phyloP scores from a whole-genome alignment of 768 basidiomycete species.

The Hygrophorus russula region DNA sequence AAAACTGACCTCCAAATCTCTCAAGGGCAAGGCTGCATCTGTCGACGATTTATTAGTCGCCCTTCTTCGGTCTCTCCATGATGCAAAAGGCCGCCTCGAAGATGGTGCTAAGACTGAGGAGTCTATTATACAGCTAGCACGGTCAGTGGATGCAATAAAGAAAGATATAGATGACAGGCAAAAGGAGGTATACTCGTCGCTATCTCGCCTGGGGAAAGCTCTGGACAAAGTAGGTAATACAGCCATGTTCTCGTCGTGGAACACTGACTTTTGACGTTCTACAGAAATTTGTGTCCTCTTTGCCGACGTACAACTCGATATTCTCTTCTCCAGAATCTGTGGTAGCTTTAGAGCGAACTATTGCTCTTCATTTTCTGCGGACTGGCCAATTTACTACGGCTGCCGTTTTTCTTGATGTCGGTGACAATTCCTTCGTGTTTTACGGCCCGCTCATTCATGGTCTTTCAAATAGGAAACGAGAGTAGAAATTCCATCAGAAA shows the following conservation, averaged over 20 bases:
- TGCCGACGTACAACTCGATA: conserved; percentile 58
- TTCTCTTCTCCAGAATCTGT: conserved; percentile 53
- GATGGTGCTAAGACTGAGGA: conserved; percentile 37
- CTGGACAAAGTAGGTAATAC: conserved; percentile 73
- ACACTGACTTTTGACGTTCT: not conserved
- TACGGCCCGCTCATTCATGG: conserved; percentile 2
- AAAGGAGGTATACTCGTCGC: conserved; percentile 76
- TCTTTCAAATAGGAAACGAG: conserved; percentile 46
- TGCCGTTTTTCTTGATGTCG: conserved; percentile 61
- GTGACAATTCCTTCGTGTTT: conserved; percentile 11
- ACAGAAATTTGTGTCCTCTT: conserved; percentile 46
- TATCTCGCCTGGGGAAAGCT: conserved; percentile 73
- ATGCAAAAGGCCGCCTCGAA: conserved; percentile 42
- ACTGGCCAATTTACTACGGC: conserved; percentile 76
- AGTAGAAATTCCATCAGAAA: conserved; percentile 39
- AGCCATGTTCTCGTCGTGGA: not conserved
- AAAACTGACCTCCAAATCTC: conserved; percentile 34
- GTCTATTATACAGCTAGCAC: conserved; percentile 37
- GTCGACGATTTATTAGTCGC: conserved; percentile 53
- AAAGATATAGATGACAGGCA: conserved; percentile 80
- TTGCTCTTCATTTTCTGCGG: conserved; percentile 68
- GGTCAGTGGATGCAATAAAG: conserved; percentile 58
- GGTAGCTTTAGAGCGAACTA: conserved; percentile 52
- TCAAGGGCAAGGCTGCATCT: conserved; percentile 43
- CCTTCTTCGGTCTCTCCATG: conserved; percentile 45